These are phyloP conservation scores for Cryphonectria radicalis DNA, from an alignment of 2,329 filamentous ascomycete species.

Conservation along the genomic window DNA sequence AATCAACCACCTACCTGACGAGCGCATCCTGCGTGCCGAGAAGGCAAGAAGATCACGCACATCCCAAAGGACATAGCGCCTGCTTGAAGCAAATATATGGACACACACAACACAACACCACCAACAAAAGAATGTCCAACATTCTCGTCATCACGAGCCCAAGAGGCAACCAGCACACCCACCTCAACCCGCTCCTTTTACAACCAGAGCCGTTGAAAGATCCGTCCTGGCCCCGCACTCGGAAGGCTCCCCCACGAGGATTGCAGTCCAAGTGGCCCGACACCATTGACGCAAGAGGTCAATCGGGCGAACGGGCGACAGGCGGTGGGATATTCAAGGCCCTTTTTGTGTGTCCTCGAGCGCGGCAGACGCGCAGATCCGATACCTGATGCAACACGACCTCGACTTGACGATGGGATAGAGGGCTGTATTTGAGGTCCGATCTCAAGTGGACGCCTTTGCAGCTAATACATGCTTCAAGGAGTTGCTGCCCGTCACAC, in stretches of 20 bases:
- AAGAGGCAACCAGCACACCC: slow-evolving; percentile 42
- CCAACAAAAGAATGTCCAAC: slow-evolving; percentile 32
- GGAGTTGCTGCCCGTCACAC: slow-evolving; percentile 34
- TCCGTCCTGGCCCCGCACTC: slow-evolving; percentile 42
- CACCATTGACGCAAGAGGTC: slow-evolving; percentile 31
- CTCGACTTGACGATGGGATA: slow-evolving; percentile 42
- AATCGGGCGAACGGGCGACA: slow-evolving; percentile 11
- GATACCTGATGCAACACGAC: slow-evolving; percentile 43
- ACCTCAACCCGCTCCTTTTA: slow-evolving; percentile 41
- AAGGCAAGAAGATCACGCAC: too few species aligned
- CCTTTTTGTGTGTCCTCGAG: slow-evolving; percentile 40
- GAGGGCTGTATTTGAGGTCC: slow-evolving; percentile 39
- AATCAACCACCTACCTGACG: too few species aligned
- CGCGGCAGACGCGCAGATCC: slow-evolving; percentile 39
- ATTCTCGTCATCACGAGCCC: slow-evolving; percentile 44
- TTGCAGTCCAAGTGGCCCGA: slow-evolving; percentile 38
- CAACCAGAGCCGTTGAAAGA: slow-evolving; percentile 35
- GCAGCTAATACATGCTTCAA: slow-evolving; percentile 41
- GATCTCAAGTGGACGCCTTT: slow-evolving; percentile 40
- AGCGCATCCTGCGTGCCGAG: too few species aligned
- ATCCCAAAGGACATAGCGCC: too few species aligned
- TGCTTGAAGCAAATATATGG: not conserved
- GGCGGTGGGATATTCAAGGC: slow-evolving; percentile 35
- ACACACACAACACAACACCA: not conserved
- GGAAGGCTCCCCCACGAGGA: slow-evolving; percentile 33